Conservation (phyloP, 768 basidiomycete genomes). For the Boletus fagicola region DNA sequence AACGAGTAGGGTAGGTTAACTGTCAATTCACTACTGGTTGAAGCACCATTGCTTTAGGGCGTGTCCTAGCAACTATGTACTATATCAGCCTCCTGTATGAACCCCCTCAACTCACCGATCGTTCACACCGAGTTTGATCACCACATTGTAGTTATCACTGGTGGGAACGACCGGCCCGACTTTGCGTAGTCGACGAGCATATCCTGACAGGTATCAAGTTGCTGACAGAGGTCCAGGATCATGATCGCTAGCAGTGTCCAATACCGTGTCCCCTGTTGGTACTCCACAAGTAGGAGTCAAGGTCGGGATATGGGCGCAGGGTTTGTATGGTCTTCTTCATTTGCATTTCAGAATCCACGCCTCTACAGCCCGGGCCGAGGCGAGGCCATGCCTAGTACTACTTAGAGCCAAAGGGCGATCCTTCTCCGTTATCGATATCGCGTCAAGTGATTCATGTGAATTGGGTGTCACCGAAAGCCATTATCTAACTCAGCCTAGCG, state of each 20-base stretch:
- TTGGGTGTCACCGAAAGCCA: neutral
- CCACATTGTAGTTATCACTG: too few relatives aligned
- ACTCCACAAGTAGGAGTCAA: neutral
- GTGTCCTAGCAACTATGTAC: neutral
- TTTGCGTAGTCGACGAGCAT: too few relatives aligned
- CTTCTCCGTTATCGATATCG: neutral
- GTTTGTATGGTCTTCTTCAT: neutral
- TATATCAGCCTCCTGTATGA: neutral
- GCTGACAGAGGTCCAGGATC: too few relatives aligned
- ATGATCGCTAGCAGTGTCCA: too few relatives aligned
- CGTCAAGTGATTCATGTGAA: neutral
- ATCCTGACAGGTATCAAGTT: too few relatives aligned
- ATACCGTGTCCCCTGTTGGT: neutral
- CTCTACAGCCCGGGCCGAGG: neutral
- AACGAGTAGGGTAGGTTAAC: neutral
- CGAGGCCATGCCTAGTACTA: neutral
- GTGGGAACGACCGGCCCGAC: too few relatives aligned
- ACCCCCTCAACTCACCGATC: neutral
- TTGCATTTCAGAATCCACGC: neutral
- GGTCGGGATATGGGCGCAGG: neutral
- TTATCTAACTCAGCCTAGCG: neutral
- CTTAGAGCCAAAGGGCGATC: neutral
- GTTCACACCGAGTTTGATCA: too few relatives aligned
- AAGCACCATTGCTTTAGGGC: neutral
- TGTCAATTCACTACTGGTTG: neutral